phyloP scores from a whole-genome alignment of 2,329 filamentous ascomycete genomes.

The Basipetospora chlamydospora region DNA sequence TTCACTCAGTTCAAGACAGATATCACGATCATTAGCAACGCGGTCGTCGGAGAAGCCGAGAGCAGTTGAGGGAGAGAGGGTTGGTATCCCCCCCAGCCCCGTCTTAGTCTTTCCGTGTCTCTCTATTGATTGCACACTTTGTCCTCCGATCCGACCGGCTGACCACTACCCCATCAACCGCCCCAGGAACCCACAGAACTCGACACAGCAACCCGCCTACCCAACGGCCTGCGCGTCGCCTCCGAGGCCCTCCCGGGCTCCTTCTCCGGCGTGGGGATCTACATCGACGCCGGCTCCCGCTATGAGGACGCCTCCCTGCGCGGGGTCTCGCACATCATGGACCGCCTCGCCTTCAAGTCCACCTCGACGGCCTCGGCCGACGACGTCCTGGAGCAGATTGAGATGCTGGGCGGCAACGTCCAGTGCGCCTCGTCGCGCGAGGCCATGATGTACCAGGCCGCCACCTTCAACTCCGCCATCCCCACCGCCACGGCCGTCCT shows the following conservation, averaged over 20 bases:
- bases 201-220: constrained; percentile 72
- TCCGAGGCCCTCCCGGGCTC: constrained; percentile 89
- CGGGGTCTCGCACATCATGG: constrained; percentile 91
- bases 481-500: constrained; percentile 68
- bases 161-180: not conserved
- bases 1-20: no score
- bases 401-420: constrained; percentile 85
- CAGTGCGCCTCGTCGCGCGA: constrained; percentile 93
- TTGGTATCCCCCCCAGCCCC: not conserved
- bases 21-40: not conserved
- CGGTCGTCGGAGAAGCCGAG: not conserved
- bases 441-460: constrained; percentile 96
- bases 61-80: constrained; percentile 1
- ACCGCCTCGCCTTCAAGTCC: constrained; percentile 86
- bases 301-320: constrained; percentile 78
- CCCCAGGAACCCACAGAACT: constrained; percentile 62
- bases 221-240: constrained; percentile 87
- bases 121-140: not conserved
- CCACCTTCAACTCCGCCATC: constrained; percentile 90
- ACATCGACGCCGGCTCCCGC: constrained; percentile 86
- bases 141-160: not conserved
- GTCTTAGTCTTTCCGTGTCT: not conserved
- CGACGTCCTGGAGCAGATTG: constrained; percentile 75
- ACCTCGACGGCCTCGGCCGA: constrained; percentile 61
- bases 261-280: constrained; percentile 90